Evolutionary conservation across 352 stramenopile species (phyloP).

Genomic region (Pythium dissotocum): DNA sequence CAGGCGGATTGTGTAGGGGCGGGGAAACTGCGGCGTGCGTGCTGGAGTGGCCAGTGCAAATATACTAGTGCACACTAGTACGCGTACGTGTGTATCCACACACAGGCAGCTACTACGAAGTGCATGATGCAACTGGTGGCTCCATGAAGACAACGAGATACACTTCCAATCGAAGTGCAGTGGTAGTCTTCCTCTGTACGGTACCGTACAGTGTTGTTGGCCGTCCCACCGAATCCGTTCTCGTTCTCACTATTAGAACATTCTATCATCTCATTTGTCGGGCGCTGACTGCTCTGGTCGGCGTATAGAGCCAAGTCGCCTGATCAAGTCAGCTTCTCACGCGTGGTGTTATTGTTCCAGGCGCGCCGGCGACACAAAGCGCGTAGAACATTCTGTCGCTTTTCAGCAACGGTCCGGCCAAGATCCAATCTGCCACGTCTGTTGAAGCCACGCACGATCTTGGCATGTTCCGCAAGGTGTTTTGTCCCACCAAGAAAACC

Average conservation of each 20-base stretch:
- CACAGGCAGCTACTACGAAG: neutral
- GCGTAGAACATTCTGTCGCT: neutral
- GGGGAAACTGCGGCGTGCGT: neutral
- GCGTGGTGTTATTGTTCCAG: neutral
- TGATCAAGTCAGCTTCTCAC: slow-evolving; percentile 28
- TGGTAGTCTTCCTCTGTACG: no score
- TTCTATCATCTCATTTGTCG: slow-evolving; percentile 51
- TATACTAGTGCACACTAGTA: neutral
- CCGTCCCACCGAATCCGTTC: neutral
- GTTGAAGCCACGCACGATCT: neutral
- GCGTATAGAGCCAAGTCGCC: slow-evolving; percentile 32
- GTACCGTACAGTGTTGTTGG: no score
- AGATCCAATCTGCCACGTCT: neutral
- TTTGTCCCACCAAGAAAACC: neutral
- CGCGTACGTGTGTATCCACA: no score
- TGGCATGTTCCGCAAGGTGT: neutral
- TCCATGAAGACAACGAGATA: neutral
- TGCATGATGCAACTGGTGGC: neutral
- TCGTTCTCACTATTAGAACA: slow-evolving; percentile 2
- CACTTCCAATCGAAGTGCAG: no score
- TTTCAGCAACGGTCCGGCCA: neutral
- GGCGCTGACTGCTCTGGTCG: slow-evolving; percentile 22
- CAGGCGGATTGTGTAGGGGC: slow-evolving; percentile 1
- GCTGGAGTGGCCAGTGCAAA: neutral
- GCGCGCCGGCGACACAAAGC: neutral